Conservation (phyloP, 2,329 filamentous ascomycete genomes). For the Fonsecaea erecta region DNA sequence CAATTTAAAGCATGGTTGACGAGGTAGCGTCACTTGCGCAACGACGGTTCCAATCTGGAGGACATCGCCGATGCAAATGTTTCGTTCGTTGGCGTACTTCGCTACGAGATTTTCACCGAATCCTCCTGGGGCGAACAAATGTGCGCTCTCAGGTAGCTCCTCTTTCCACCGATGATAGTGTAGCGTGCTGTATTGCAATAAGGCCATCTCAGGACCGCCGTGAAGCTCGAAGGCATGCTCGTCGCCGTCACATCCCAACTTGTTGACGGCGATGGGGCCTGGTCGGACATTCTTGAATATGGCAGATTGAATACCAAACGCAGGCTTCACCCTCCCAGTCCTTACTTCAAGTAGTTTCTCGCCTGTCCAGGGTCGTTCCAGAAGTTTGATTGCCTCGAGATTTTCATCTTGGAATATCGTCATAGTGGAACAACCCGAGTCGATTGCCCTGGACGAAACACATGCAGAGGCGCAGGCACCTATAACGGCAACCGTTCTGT, state of each 20-base stretch:
- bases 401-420: constrained; percentile 13
- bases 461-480: background rate
- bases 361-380: constrained; percentile 16
- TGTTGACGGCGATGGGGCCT: constrained; percentile 17
- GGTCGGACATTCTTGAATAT: constrained; percentile 25
- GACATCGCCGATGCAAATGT: constrained; percentile 68
- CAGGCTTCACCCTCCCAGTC: constrained; percentile 24
- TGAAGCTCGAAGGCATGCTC: constrained; percentile 68
- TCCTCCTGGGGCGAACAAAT: constrained; percentile 60
- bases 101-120: constrained; percentile 70
- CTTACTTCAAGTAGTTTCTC: constrained; percentile 24
- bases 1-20: constrained; percentile 70
- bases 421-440: constrained; percentile 4
- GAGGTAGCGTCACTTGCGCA: constrained; percentile 65
- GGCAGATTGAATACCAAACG: constrained; percentile 16
- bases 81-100: constrained; percentile 64
- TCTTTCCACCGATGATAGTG: constrained; percentile 63
- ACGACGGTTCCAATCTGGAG: constrained; percentile 58
- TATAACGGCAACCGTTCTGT: background rate
- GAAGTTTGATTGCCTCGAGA: constrained; percentile 9
- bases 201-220: constrained; percentile 66
- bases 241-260: constrained; percentile 60
- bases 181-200: constrained; percentile 64
- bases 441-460: background rate
- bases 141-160: constrained; percentile 58